Base-by-base conservation (phyloP, 1,284 basidiomycete species). In the Apiotrichum mycotoxinovorans region DNA sequence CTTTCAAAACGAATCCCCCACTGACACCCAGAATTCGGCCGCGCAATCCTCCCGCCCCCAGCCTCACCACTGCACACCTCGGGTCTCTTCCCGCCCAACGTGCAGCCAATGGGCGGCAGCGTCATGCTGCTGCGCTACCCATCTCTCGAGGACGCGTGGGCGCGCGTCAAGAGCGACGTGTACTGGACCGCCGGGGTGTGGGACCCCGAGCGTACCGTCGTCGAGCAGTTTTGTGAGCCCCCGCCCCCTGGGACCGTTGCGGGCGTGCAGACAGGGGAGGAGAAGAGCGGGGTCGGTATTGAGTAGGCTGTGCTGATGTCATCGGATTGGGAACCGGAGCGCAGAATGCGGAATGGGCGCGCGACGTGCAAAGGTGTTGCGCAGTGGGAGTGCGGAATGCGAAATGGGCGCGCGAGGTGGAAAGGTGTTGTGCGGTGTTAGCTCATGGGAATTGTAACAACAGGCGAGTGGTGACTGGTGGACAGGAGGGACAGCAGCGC, bases 141-240 rank as follows among this genome's bases (percentile, higher is more conserved):
- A 10, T 54, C 54, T 4, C 51, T 74, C 18, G 67, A 66, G 20
- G 63, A 62, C 14, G 69, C 67, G 20, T 75, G 72, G 72, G 60
- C 59, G 22, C 57, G 71, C 51, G 65, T 76, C 44, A 72, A 68
- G 58, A 52, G 55, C 15, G 74, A 76, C 54, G 64, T 70, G 35
- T 76, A 76, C 58, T 76, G 70, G 69, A 73, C 69, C 2, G 70
- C 60, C 8, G 68, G 69, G 17, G 70, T 76, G 5, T 76, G 74
- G 74, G 72, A 76, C 58, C 59, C 62, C 51, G 72, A 71, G 33
- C 65, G 64, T 34, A 53, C 55, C 20, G 52, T 62, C 12, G 66
- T 77, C n/a, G 64, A 66, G 17, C 65, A 73, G 64, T 70, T 75
- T 43, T 63, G 68, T 20, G 58, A 55, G 25, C 53, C 57, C 14